Percentiles rank a stretch among this genome's conserved stretches.
Conservation (phyloP, 495 filamentous ascomycete species). For the Neohortaea acidophila region DNA sequence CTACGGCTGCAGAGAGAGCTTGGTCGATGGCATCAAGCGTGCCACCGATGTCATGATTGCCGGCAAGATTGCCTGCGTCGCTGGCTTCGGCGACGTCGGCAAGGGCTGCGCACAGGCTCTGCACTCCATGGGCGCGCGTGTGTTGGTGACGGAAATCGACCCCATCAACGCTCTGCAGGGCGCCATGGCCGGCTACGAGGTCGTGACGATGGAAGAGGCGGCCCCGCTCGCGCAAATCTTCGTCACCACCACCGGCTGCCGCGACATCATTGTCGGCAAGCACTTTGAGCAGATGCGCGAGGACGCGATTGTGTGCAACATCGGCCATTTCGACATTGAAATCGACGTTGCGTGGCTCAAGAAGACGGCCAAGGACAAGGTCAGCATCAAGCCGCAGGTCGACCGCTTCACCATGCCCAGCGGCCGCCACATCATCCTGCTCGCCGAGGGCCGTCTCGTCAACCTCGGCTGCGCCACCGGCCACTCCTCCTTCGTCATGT, state of each 20-base stretch:
- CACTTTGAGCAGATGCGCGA: constrained; percentile 98
- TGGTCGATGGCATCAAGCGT: constrained; percentile 99
- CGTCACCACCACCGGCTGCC: constrained; percentile 97
- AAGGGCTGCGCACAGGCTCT: constrained; percentile 97
- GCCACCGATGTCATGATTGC: constrained; percentile 99
- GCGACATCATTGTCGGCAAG: constrained; percentile 79
- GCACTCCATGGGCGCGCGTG: constrained; percentile 90
- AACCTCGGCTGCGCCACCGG: constrained; percentile 98
- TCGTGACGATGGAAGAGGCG: constrained; percentile 95
- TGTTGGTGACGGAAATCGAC: constrained; percentile 92
- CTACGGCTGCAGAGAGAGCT: constrained; percentile 96
- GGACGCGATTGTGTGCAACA: constrained; percentile 99
- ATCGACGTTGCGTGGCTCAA: constrained; percentile 99
- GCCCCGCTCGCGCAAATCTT: constrained; percentile 84
- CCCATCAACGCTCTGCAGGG: constrained; percentile 99
- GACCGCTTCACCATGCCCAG: constrained; percentile 90
- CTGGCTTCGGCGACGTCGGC: constrained; percentile 96
- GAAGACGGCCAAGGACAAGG: constrained; percentile 75
- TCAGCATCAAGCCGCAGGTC: constrained; percentile 99
- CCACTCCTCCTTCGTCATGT: constrained; percentile 99
- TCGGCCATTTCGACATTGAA: constrained; percentile 99
- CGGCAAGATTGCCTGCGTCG: constrained; percentile 93
- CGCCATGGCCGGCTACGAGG: constrained; percentile 91
- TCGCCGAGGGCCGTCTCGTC: constrained; percentile 95
- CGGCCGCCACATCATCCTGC: constrained; percentile 93